A percentile compares a stretch with the other conserved stretches of the same genome.
Conservation (phyloP, 345 rosid genomes). For the Combretum micranthum region DNA sequence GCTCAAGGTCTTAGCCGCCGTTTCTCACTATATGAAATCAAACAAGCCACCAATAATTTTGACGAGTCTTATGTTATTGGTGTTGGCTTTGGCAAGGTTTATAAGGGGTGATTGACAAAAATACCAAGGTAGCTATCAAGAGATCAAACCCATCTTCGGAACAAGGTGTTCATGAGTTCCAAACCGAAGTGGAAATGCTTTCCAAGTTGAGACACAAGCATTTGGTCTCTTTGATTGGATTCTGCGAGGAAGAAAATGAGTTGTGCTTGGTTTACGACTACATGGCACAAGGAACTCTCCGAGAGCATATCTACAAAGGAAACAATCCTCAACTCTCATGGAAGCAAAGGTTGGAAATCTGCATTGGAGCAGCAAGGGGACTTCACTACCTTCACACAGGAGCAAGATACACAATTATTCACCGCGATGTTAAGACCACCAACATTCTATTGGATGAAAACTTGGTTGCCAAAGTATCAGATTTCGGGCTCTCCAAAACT, state of each 20-base stretch:
- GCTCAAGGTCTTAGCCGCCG: conserved; percentile 64
- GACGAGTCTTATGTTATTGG: conserved; percentile 65
- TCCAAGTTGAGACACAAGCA: conserved; percentile 84
- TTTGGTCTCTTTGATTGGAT: conserved; percentile 77
- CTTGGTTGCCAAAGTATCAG: conserved; percentile 81
- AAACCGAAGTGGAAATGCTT: conserved; percentile 78
- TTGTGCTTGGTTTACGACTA: conserved; percentile 81
- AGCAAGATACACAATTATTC: conserved; percentile 81
- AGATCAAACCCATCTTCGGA: conserved; percentile 70
- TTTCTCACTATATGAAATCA: conserved; percentile 56
- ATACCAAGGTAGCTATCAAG: conserved; percentile 59
- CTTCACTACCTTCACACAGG: conserved; percentile 90
- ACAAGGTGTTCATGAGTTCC: conserved; percentile 79
- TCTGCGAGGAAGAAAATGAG: conserved; percentile 75
- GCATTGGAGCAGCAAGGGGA: conserved; percentile 80
- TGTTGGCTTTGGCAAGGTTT: conserved; percentile 87
- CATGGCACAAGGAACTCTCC: conserved; percentile 77
- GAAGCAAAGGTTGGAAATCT: conserved; percentile 70
- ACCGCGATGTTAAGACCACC: conserved; percentile 91
- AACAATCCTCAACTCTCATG: conserved; percentile 48
- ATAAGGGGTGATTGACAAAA: conserved; percentile 60
- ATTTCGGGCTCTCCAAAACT: conserved; percentile 74
- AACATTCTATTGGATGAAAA: conserved; percentile 79
- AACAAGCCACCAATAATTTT: conserved; percentile 53
- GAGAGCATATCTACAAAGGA: conserved; percentile 62